A percentile compares a stretch with the other conserved stretches of the same genome.
Evolutionary conservation across 1,284 basidiomycete genomes (phyloP).

Genomic region (Trichosporon coremiiforme): DNA sequence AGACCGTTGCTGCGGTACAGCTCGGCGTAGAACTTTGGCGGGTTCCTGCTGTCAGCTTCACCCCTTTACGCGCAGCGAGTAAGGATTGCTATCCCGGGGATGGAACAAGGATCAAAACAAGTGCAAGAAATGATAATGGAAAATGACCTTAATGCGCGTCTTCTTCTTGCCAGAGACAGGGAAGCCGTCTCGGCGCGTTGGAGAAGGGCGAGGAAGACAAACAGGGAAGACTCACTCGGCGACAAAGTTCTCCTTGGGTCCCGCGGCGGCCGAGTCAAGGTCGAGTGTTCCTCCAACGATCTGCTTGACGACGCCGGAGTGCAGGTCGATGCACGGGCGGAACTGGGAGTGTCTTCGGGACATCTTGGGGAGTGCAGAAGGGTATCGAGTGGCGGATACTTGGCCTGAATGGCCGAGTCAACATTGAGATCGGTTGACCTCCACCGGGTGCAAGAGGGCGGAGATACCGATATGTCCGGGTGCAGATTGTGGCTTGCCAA

Average conservation of each 20-base stretch:
- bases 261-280: conserved; percentile 58
- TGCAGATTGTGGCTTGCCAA: not conserved
- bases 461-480: not conserved
- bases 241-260: conserved; percentile 88
- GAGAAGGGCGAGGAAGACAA: not conserved
- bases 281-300: conserved; percentile 91
- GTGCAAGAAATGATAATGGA: no score
- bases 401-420: not conserved
- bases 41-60: conserved; percentile 62
- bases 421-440: not conserved
- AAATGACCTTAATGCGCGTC: no score
- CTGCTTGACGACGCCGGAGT: conserved; percentile 93
- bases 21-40: conserved; percentile 76
- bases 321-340: conserved; percentile 95
- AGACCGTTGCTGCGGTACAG: conserved; percentile 74
- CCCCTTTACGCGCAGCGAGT: no score
- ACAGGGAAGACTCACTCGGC: conserved; percentile 65
- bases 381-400: not conserved
- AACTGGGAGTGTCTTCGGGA: conserved; percentile 61
- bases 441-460: not conserved
- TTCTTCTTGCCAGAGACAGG: no score
- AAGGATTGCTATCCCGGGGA: no score
- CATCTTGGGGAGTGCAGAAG: not conserved
- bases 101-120: no score
- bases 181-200: no score